Evolutionary conservation across 208 protist genomes (phyloP), one percentile per base, ranked within the genome.

Genomic region (Wallacemonas sp.): DNA sequence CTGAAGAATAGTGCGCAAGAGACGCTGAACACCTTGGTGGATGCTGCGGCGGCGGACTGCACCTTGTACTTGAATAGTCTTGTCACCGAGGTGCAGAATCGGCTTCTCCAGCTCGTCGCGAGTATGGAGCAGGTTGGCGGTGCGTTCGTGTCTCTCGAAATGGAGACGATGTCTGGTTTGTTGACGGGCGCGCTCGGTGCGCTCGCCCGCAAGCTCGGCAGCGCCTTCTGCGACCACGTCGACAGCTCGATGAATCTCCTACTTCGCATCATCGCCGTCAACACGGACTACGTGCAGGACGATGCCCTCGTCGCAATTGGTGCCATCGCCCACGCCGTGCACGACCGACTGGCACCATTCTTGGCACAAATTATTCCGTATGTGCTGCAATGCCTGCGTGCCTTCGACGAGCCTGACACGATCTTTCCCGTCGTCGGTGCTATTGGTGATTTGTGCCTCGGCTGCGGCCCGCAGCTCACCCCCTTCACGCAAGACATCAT

Each of bases 271-370:
- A 64, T 96, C 22, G 55, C 80, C 26, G 70, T 79, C 17, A 71
- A 74, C n/a, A 62, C 72, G 21, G 78, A 84, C 60, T 86, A 77
- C 47, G 84, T 98, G 24, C 86, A 98, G 36, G 92, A 98, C 63
- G 97, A 99, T 72, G 93, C 93, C 11, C 74, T 99, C 8, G 78
- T 98, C 54, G 95, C 94, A 19, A 90, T 99, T 33, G 96, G 93
- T 60, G 79, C 84, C 14, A 75, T 99, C 31, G 86, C 93, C 8
- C 83, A 91, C 72, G 91, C 84, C n/a, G 72, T 92, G 8, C 87
- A 91, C 30, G 60, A 39, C 9, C 73, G 77, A 14, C 88, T 98
- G 53, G 74, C 66, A 12, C 87, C 81, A 14, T 98, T 96, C 82
- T 60, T 98, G 63, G 51, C 42, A 14, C 56, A 76, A 30, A 72